Conservation (phyloP, 192 early-diverging fungal species). For the Phlyctochytrium planicorne region DNA sequence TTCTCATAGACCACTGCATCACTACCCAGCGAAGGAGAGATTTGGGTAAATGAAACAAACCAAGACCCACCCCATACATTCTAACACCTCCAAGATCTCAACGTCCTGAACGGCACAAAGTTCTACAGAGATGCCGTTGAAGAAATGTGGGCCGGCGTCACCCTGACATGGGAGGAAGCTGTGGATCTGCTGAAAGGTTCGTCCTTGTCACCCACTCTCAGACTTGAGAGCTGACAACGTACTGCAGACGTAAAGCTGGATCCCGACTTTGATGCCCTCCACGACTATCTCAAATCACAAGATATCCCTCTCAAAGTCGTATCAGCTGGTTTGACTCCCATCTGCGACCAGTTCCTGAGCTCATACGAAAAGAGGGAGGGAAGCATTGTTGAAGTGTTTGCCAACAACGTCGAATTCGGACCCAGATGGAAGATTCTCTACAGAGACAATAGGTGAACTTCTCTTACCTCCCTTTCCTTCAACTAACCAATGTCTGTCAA, state of each 20-base stretch:
- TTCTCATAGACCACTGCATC: conserved; percentile 47
- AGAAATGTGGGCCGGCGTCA: conserved; percentile 54
- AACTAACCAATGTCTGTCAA: conserved; percentile 3
- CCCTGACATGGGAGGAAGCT: conserved; percentile 45
- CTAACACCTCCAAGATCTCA: conserved; percentile 17
- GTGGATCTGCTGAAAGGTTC: conserved; percentile 33
- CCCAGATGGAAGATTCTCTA: conserved; percentile 61
- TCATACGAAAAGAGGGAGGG: conserved; percentile 41
- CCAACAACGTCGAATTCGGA: conserved; percentile 52
- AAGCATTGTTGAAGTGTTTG: conserved; percentile 50
- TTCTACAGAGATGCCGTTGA: conserved; percentile 45
- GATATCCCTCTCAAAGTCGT: conserved; percentile 64
- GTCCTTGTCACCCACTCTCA: conserved; percentile 4
- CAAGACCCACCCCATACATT: background rate
- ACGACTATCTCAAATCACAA: conserved; percentile 46
- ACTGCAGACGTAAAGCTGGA: conserved; percentile 55
- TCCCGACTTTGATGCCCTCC: conserved; percentile 58
- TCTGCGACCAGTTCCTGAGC: conserved; percentile 53
- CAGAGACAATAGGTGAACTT: conserved; percentile 53
- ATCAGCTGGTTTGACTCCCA: conserved; percentile 49
- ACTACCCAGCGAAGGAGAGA: conserved; percentile 7
- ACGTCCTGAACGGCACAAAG: conserved; percentile 40
- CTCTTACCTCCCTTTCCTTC: background rate
- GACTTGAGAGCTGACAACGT: background rate
- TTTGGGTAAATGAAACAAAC: no score